Evolutionary conservation across 495 filamentous ascomycete genomes (phyloP), one percentile per base, ranked within the genome.

Genomic region (Pyrenula aspistea): DNA sequence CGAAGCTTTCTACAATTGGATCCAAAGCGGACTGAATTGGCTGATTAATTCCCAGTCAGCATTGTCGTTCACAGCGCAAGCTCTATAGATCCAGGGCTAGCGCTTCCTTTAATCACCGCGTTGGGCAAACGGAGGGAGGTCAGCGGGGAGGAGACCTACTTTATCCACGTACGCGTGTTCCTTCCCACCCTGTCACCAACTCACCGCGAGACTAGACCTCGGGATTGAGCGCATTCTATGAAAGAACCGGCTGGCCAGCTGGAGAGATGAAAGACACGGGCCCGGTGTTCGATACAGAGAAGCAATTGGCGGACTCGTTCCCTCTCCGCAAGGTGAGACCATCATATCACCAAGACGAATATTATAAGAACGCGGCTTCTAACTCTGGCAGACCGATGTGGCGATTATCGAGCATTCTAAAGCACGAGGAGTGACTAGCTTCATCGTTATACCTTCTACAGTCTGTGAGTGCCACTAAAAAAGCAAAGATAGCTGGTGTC

Each of bases 191-290:
- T 15, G 8, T 42, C 31, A 42, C 4, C 31, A 8, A 8, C 4
- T 15, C 15, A 4, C 4, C 31, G 8, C 8, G 8, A 15, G 15
- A 15, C 49, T 55, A 68, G 67, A 60, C 67, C 42, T 67, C 64
- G 25, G 66, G 62, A 53, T 52, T 60, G 23, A 63, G 59, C 57
- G 53, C 58, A 24, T 70, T 64, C 57, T 62, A 58, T 49, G 53
- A 55, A 49, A 57, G 65, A 55, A 60, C 56, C 49, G 68, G 68
- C 42, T 70, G 68, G 68, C 63, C 64, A 54, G 54, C 60, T 31
- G 66, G 64, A 31, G 59, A 60, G 11, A 55, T 66, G 23, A 67
- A 61, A 57, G 68, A 70, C 60, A 63, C 58, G 12, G 68, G 67
- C 55, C 53, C 61, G 23, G 62, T 49, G 25, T 57, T 51, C 15